A percentile compares a stretch with the other conserved stretches of the same genome.
phyloP scores from a whole-genome alignment of 441 rosid genomes.

The Arabidopsis lyrata region DNA sequence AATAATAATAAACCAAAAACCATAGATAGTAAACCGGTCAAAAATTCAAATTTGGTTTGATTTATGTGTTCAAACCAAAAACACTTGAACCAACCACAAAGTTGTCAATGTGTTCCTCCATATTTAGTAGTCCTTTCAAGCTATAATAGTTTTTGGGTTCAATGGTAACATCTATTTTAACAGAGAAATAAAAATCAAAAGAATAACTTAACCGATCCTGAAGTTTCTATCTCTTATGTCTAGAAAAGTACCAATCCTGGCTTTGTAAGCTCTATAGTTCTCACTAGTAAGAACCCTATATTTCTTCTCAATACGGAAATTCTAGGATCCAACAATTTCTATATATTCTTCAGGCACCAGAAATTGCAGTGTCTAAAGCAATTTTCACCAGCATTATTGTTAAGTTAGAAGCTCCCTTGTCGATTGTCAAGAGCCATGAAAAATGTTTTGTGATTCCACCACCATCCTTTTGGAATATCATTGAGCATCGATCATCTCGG shows the following conservation, averaged over 20 bases:
- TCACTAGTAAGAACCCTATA: constrained; percentile 8
- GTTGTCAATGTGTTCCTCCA: constrained; percentile 21
- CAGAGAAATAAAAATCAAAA: constrained; percentile 25
- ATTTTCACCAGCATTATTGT: constrained; percentile 27
- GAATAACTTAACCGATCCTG: constrained; percentile 21
- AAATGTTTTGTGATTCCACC: constrained; percentile 27
- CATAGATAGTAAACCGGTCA: too few relatives aligned
- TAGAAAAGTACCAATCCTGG: constrained; percentile 9
- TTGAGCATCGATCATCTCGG: constrained; percentile 30
- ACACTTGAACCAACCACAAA: background rate
- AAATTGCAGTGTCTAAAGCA: constrained; percentile 31
- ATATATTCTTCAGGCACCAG: constrained; percentile 22
- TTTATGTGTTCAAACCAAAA: too few relatives aligned
- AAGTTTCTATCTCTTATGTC: constrained; percentile 30
- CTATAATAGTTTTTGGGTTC: constrained; percentile 21
- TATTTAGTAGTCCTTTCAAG: constrained; percentile 12
- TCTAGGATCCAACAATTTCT: background rate
- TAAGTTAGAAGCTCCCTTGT: constrained; percentile 40
- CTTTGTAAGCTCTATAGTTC: constrained; percentile 8
- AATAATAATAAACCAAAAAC: too few relatives aligned
- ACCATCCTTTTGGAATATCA: constrained; percentile 17
- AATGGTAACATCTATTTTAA: constrained; percentile 24
- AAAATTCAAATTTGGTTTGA: too few relatives aligned
- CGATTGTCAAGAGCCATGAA: constrained; percentile 32
- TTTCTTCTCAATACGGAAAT: constrained; percentile 24